A percentile compares a stretch with the other conserved stretches of the same genome.
These are phyloP conservation scores for Arthrobotrys entomopaga DNA, from an alignment of 2,329 filamentous ascomycete species.

Conservation along the genomic window DNA sequence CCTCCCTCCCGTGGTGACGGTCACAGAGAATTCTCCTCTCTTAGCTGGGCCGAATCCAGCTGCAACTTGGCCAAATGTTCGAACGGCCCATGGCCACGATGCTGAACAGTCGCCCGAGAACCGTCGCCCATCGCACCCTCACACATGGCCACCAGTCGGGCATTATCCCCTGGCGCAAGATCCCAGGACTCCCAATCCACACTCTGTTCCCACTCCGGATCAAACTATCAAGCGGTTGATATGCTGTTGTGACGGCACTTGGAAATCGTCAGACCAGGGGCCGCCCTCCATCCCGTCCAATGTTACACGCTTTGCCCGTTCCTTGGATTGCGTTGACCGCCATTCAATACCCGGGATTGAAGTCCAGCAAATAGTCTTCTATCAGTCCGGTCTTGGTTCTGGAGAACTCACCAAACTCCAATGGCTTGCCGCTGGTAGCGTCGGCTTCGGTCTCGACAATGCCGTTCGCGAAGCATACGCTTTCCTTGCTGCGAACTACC, in stretches of 20 bases:
- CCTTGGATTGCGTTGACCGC: conserved; percentile 57
- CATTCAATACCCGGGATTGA: conserved; percentile 63
- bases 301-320: conserved; percentile 57
- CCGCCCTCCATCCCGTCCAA: conserved; percentile 57
- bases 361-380: conserved; percentile 64
- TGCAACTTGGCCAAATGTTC: conserved; percentile 44
- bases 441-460: conserved; percentile 59
- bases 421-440: conserved; percentile 57
- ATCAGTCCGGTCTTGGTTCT: conserved; percentile 62
- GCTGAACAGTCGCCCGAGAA: conserved; percentile 37
- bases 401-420: conserved; percentile 57
- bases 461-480: conserved; percentile 62
- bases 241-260: conserved; percentile 62
- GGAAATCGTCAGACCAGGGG: conserved; percentile 57
- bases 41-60: conserved; percentile 25
- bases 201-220: conserved; percentile 42
- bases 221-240: conserved; percentile 58
- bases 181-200: conserved; percentile 51
- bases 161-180: conserved; percentile 49
- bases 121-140: conserved; percentile 37
- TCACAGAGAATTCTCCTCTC: conserved; percentile 39
- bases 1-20: conserved; percentile 27
- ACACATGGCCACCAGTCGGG: conserved; percentile 43
- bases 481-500: conserved; percentile 62
- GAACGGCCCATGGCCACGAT: conserved; percentile 29